A percentile compares a stretch with the other conserved stretches of the same genome.
Conservation (phyloP, 805 yeast genomes). For the Schwanniomyces vanrijiae region DNA sequence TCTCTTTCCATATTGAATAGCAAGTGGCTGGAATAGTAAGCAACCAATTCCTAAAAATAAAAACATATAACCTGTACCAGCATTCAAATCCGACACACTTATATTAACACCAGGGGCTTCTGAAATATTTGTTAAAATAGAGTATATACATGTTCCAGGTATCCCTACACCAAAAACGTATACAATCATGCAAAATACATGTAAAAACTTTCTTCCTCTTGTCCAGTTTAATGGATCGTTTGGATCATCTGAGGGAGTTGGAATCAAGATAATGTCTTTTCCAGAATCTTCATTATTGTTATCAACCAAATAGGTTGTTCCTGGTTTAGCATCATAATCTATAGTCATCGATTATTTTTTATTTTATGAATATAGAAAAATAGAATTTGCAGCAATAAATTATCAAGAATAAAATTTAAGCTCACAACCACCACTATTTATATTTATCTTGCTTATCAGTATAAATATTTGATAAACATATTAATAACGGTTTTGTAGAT, state of each 20-base stretch:
- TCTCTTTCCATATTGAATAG: conserved; percentile 49
- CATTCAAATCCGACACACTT: conserved; percentile 4
- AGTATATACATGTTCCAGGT: conserved; percentile 1
- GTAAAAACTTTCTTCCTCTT: conserved; percentile 44
- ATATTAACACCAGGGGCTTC: conserved; percentile 18
- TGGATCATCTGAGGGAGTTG: conserved; percentile 68
- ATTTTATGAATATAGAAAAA: neutral
- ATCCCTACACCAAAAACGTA: conserved; percentile 42
- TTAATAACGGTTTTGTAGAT: neutral
- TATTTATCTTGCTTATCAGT: neutral
- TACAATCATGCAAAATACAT: conserved; percentile 36
- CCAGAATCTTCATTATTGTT: neutral
- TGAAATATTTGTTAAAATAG: conserved; percentile 6
- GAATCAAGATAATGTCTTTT: conserved; percentile 50
- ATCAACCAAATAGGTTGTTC: conserved; percentile 7
- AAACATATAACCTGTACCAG: conserved; percentile 1
- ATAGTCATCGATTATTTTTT: neutral
- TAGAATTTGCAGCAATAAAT: neutral
- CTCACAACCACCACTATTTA: neutral
- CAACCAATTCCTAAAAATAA: conserved; percentile 31
- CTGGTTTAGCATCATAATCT: conserved; percentile 5
- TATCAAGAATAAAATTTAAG: neutral
- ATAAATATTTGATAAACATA: neutral
- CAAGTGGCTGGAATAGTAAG: conserved; percentile 51
- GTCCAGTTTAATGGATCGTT: conserved; percentile 73